Percentiles rank a stretch among this genome's conserved stretches.
These are phyloP conservation scores for Linum trigynum DNA, from an alignment of 345 rosid species.

Conservation along the genomic window DNA sequence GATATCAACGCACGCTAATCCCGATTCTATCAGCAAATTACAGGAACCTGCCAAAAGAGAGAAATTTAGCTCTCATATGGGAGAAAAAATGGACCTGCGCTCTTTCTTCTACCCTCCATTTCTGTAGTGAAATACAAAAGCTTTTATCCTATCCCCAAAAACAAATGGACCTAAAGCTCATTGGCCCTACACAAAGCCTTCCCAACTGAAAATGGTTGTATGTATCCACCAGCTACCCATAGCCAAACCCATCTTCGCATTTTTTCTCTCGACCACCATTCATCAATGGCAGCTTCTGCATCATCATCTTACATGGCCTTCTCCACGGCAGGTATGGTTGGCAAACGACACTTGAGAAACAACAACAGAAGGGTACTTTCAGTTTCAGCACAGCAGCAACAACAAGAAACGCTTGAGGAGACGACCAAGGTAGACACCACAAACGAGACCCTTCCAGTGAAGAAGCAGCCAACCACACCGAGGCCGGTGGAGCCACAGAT, in stretches of 20 bases:
- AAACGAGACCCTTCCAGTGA: constrained; percentile 12
- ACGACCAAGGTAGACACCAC: constrained; percentile 12
- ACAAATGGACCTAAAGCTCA: constrained; percentile 7
- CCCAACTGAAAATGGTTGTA: not conserved
- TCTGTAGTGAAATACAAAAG: not conserved
- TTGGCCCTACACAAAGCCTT: not conserved
- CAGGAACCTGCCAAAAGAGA: not conserved
- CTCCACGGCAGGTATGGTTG: constrained; percentile 30
- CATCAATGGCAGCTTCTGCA: constrained; percentile 30
- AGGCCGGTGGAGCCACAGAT: constrained; percentile 79
- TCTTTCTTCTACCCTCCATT: constrained; percentile 6
- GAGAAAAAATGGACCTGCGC: not conserved
- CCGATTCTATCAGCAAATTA: no score
- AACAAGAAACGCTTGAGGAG: constrained; percentile 24
- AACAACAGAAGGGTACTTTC: constrained; percentile 13
- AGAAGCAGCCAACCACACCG: constrained; percentile 36
- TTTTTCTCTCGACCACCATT: not conserved
- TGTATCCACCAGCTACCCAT: not conserved
- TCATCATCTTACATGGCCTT: constrained; percentile 40
- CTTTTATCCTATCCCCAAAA: constrained; percentile 29
- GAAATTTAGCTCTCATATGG: not conserved
- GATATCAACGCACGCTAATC: no score
- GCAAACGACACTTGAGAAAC: constrained; percentile 15
- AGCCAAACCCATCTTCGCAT: not conserved
- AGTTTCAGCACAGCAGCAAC: constrained; percentile 40